Base-by-base conservation (phyloP, 495 filamentous ascomycete species). In the Podospora australis region DNA sequence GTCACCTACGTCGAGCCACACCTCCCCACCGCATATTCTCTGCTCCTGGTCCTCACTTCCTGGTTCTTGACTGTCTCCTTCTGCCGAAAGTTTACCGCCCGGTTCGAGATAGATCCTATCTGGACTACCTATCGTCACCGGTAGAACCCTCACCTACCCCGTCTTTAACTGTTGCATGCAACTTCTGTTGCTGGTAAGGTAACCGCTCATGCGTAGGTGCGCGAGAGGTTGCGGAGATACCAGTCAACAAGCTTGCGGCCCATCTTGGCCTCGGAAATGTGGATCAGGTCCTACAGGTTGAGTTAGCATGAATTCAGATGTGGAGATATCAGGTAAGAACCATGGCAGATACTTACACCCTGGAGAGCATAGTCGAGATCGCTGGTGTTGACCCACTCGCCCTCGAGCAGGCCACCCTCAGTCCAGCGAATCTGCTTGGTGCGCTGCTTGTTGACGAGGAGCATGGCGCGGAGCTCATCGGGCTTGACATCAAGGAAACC, bases 261-360 rank as follows among this genome's bases (percentile, higher is more conserved):
- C 40, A 95, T 88, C 81, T 98, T 98, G 48, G 91, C 94, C 72
- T 98, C 92, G 38, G 91, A 95, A 56, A 97, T 89, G 69, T 98
- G 92, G 64, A 98, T 96, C 51, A 98, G 72, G 68, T 97, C 94
- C 72, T 87, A 52, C 29, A 44, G 29, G 11, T 43, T 21, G 26
- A 32, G 48, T 68, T 55, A 69, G 67, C 47, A 60, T 25, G 8
- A n/a, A n/a, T n/a, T n/a, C n/a, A n/a, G n/a, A n/a, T n/a, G n/a
- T n/a, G n/a, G n/a, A n/a, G n/a, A n/a, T n/a, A n/a, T n/a, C n/a
- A n/a, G n/a, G n/a, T n/a, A n/a, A n/a, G n/a, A n/a, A n/a, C n/a
- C n/a, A n/a, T n/a, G n/a, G n/a, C 54, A 7, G 17, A 36, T 43
- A 78, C 83, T 73, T 73, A 87, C 83, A 49, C 88, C 86, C 75